Base-by-base conservation (phyloP, 345 rosid species). In the Murraya paniculata region DNA sequence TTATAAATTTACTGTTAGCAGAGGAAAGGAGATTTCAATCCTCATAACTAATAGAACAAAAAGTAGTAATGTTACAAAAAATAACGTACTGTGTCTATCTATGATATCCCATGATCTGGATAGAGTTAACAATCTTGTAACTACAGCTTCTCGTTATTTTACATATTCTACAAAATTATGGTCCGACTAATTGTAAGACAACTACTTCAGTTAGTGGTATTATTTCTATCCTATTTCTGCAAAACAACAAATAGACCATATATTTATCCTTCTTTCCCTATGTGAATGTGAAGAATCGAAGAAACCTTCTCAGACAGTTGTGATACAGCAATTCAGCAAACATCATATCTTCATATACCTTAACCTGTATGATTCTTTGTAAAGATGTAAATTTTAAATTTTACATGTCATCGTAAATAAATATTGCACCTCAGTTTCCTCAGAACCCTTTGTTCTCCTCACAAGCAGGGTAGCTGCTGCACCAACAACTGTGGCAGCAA, bases 401-500 rank as follows among this genome's bases (percentile, higher is more conserved):
- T 31, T 65, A 65, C 1, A 2, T 65, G n/a, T 65, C 22, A 35
- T 21, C 2, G 55, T 50, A 30, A 68, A 72, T 19, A 13, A 61
- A 60, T 28, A 24, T n/a, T 67, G 10, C 28, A 93, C 96, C 93
- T 93, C 86, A 25, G 85, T 79, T 86, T 77, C 86, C 64, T 88
- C 77, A 0, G 94, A 64, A 36, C 90, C 78, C 88, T 89, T 91
- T 59, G 82, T 86, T 85, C 88, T 90, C 72, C 81, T 85, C 69
- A 72, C 88, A 77, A 93, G 93, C 73, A 90, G 57, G 22, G 98
- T 90, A 27, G 98, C 96, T 74, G 99, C 99, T 33, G 91, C 90
- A 61, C 98, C 99, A 78, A 93, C 95, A 68, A 90, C 89, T 0
- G 96, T 84, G 24, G 92, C 98, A 75, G 94, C 98, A 86, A 95